Base-by-base conservation (phyloP, 805 yeast species). In the Ogataea corticis region DNA sequence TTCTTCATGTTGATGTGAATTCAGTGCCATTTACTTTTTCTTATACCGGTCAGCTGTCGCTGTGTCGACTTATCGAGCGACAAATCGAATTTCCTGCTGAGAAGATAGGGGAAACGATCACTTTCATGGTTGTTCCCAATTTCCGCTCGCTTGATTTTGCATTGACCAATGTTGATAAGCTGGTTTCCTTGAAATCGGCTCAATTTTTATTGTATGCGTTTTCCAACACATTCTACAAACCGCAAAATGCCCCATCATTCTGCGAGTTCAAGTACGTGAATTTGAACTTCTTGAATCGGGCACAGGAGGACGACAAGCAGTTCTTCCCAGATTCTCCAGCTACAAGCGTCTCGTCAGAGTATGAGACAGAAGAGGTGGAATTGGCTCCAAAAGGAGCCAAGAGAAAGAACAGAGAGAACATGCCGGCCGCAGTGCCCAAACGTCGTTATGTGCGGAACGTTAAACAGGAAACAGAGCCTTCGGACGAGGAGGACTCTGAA, bases 151-250 rank as follows among this genome's bases (percentile, higher is more conserved):
- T 47, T 11, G 44, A 49, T 32, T 53, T 50, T 18, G 32, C 34
- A 11, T 25, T 38, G 13, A 17, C 45, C 13, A 39, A 48, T 41
- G 17, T 53, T 5, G 37, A 32, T 3, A 39, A 41, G 13, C 25
- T 41, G 11, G 33, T 11, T 3, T 4, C 32, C 10, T 17, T 42
- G 1, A 18, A 34, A 13, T 5, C 34, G 13, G 14, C 41, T 31
- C 41, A 47, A 5, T 33, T 44, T 15, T 48, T 41, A 19, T 38
- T 57, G 7, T 44, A 41, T 32, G 30, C 54, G 13, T 49, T 57
- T 18, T 42, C 54, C 11, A 52, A 54, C 44, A 44, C 37, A 6
- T 58, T 56, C 33, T 47, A 57, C 15, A 55, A 50, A 12, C 63
- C 63, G 13, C 35, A 19, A 7, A 48, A 49, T 21, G 4, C 48